Evolutionary conservation across 495 filamentous ascomycete genomes (phyloP), one percentile per base, ranked within the genome.

Genomic region (Lepidopterella palustris): DNA sequence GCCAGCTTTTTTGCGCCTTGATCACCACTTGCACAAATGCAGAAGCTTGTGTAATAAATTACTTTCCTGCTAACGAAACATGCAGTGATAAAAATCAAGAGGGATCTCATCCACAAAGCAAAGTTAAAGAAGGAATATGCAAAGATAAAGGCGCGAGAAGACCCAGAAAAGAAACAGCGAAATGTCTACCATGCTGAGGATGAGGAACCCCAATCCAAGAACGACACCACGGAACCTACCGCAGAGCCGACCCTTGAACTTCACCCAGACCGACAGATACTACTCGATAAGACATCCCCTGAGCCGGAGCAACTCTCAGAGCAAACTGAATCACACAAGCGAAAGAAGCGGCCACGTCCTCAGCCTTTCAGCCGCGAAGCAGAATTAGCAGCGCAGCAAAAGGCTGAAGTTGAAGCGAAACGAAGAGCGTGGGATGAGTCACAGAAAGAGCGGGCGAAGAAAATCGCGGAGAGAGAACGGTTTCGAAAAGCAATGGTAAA

Each of bases 81-180:
- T n/a, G 5, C 64, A 97, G 92, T 87, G 49, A 83, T 90, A 76
- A 96, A 95, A 73, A 93, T 97, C 67, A 97, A 97, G 72, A 79
- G 85, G 56, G 82, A 88, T 62, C 77, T 98, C 50, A 96, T 98
- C 71, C 82, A 89, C 70, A 95, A 92, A 73, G 92, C 92, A 65
- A 96, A 96, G 73, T 79, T 96, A 49, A 96, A 91, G 73, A 96
- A 95, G 73, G 79, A 88, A 45, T 97, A 96, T 71, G 87, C 85
- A 65, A 98, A 96, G 73, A 75, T 96, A 57, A 89, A 91, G 70
- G 83, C 82, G 42, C 77, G 68, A 6, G 65, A 70, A 40, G 27
- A 70, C 11, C 31, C 58, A 3, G 57, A 61, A 18, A 21, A 48
- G 1, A 13, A 60, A n/a, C 68, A 63, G 0, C 42, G 50, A 23